phyloP scores from a whole-genome alignment of 2,329 filamentous ascomycete genomes.

The Aspergillus sergii region DNA sequence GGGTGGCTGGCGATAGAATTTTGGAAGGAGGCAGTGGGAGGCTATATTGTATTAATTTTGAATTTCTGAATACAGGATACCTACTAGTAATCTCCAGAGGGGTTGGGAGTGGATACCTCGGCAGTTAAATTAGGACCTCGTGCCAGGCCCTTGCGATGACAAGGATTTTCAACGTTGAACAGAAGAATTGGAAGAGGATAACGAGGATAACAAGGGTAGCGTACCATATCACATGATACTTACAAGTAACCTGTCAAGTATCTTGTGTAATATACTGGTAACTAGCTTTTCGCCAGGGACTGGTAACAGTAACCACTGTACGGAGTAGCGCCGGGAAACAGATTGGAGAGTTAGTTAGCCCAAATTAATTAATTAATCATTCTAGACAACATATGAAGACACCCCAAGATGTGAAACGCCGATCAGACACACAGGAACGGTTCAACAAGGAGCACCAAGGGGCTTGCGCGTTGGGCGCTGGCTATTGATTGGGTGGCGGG shows the following conservation, averaged over 20 bases:
- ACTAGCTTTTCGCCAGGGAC: background rate
- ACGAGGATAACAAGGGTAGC: background rate
- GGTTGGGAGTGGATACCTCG: background rate
- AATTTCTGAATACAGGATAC: background rate
- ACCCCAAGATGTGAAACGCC: constrained; percentile 12
- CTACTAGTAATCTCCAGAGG: background rate
- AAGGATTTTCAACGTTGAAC: background rate
- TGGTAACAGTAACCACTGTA: background rate
- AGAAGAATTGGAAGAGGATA: background rate
- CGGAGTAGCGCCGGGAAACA: constrained; percentile 3
- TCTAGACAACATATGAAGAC: background rate
- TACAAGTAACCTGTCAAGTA: background rate
- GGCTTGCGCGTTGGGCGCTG: background rate
- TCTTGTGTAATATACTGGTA: background rate
- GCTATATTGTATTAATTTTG: background rate
- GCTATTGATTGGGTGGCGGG: background rate
- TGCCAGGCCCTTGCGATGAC: background rate
- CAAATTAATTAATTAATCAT: constrained; percentile 1
- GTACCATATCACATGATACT: background rate
- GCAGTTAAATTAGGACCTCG: background rate
- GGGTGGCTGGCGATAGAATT: background rate
- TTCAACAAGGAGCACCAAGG: constrained; percentile 9
- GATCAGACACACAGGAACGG: constrained; percentile 10
- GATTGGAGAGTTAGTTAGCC: background rate
- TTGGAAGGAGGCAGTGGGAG: background rate